Base-by-base conservation (phyloP, 2,329 filamentous ascomycete species). In the Calonectria crousiana region DNA sequence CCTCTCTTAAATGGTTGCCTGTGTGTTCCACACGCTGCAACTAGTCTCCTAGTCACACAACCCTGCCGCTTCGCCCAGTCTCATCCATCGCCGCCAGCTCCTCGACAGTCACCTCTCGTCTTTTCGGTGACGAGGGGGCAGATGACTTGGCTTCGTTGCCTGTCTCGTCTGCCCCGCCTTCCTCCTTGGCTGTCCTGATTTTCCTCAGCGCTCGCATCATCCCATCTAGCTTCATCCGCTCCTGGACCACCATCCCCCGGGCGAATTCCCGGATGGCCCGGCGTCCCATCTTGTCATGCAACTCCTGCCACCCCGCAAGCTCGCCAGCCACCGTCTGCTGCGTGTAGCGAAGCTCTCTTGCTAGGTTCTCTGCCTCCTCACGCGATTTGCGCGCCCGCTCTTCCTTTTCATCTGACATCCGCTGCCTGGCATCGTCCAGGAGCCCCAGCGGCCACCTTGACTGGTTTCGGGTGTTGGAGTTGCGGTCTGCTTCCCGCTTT, bases 251-350 rank as follows among this genome's bases (percentile, higher is more conserved):
- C 90, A 96, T 95, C 38, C 92, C 91, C 81, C 89, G 90, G 23
- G 94, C 96, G 78, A 98, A 91, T 60, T 95, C 92, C 77, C 90
- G 91, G 75, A 98, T 90, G 34, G 95, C 94, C 73, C 90, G 90
- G 74, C 92, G 88, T 1, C 94, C 95, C 86, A 95, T 92, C 80
- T 91, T 92, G 78, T 95, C 95, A 81, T 98, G 92, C 86, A 95
- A 91, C 51, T 97, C 95, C 81, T 98, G 96, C 95, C 97, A 99
- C 20, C 95, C 95, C 0, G 97, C 97, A 71, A 99, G 85, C 86
- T 99, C 97, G 2, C 92, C 90, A 9, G 97, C 96, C 30, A 98
- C 96, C 18, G 96, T 95, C 84, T 97, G 95, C 85, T 98, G 96
- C 62, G 96, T 98, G 84, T 97, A 98, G 65, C 95, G 88, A 70